phyloP scores from a whole-genome alignment of 371 early-diverging fungal species.

The Gilbertella persicaria region DNA sequence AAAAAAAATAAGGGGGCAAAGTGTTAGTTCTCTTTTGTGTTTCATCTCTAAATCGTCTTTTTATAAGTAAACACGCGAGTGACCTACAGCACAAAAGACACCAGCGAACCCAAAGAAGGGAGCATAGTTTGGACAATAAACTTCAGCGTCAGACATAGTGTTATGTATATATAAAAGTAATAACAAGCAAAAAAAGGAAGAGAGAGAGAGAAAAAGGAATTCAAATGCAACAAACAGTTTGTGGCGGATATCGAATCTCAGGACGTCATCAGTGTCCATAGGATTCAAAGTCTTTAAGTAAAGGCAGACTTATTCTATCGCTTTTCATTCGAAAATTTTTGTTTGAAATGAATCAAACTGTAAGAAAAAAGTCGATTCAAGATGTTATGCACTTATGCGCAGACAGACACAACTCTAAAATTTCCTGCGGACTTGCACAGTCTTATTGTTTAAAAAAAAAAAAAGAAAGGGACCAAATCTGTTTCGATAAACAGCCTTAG shows the following conservation, averaged over 20 bases:
- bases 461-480: no score
- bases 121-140: constrained; percentile 50
- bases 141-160: constrained; percentile 37
- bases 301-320: no score
- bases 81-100: constrained; percentile 47
- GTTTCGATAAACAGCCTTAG: no score
- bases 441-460: no score
- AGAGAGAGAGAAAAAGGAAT: neutral
- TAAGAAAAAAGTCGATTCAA: no score
- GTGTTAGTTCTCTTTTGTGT: neutral
- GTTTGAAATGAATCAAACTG: no score
- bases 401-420: no score
- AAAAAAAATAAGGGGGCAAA: neutral
- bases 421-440: no score
- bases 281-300: no score
- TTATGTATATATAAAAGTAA: neutral
- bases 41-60: neutral
- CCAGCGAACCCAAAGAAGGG: constrained; percentile 56
- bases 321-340: no score
- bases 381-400: no score
- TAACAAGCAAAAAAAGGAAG: neutral
- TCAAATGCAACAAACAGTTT: neutral
- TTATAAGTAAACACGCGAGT: neutral
- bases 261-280: neutral
- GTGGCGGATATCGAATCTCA: neutral